phyloP scores from a whole-genome alignment of 2,329 filamentous ascomycete genomes.

The Ophiobolus disseminans region DNA sequence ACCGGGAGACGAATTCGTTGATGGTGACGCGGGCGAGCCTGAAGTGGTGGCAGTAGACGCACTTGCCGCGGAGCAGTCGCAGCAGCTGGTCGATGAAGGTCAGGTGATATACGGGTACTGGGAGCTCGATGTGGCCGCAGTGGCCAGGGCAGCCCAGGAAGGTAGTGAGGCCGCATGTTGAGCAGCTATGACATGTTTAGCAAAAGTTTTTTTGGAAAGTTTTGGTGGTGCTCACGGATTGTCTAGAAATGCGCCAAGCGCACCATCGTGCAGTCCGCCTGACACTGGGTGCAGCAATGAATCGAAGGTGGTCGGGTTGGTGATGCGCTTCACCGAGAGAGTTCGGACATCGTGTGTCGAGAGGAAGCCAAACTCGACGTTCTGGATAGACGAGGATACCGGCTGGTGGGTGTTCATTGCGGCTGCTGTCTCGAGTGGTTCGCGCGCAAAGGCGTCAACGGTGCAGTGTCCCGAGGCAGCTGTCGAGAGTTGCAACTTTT shows the following conservation, averaged over 20 bases:
- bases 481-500: constrained; percentile 27
- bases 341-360: constrained; percentile 81
- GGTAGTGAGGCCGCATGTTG: constrained; percentile 87
- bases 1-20: constrained; percentile 81
- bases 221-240: constrained; percentile 67
- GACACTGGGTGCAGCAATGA: constrained; percentile 86
- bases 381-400: constrained; percentile 80
- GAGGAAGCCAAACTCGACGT: constrained; percentile 89
- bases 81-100: constrained; percentile 93
- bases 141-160: constrained; percentile 84
- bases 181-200: constrained; percentile 67
- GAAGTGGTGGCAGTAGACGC: constrained; percentile 87
- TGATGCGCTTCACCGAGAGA: constrained; percentile 92
- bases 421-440: constrained; percentile 18
- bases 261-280: constrained; percentile 90
- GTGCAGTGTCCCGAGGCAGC: constrained; percentile 6
- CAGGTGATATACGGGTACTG: constrained; percentile 93
- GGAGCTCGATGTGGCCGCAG: constrained; percentile 92
- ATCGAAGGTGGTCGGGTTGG: constrained; percentile 94
- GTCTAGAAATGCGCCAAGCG: constrained; percentile 88
- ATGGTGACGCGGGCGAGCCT: constrained; percentile 78
- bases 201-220: neutral
- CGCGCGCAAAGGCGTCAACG: constrained; percentile 20
- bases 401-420: constrained; percentile 68
- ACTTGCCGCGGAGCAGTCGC: constrained; percentile 83